A percentile compares a stretch with the other conserved stretches of the same genome.
These are phyloP conservation scores for Dictyophora rubrovolvata DNA, from an alignment of 768 basidiomycete species.

Conservation along the genomic window DNA sequence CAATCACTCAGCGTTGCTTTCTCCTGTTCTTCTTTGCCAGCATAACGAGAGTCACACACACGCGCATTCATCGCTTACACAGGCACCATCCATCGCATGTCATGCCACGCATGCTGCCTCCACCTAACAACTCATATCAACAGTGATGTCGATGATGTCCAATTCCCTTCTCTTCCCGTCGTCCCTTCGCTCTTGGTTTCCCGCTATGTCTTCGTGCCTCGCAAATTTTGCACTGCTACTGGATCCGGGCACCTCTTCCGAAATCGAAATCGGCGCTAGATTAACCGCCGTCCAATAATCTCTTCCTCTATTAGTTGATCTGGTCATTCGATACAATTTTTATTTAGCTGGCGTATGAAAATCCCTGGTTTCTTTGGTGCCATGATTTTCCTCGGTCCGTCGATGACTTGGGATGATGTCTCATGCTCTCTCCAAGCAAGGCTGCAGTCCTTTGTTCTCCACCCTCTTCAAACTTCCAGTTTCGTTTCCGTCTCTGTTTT, in stretches of 20 bases:
- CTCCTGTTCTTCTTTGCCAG: too few species aligned
- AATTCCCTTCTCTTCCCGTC: not conserved
- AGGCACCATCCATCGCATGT: too few species aligned
- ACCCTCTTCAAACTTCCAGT: too few species aligned
- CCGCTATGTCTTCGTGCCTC: not conserved
- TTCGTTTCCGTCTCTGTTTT: too few species aligned
- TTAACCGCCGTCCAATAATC: not conserved
- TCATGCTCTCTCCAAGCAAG: too few species aligned
- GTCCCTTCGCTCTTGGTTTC: not conserved
- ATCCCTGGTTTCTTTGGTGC: not conserved
- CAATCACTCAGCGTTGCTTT: too few species aligned
- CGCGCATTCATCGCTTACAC: too few species aligned
- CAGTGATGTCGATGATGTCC: not conserved
- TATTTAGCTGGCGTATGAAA: not conserved
- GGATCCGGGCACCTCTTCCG: not conserved
- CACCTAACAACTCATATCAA: not conserved
- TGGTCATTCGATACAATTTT: not conserved
- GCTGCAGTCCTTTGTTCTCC: too few species aligned
- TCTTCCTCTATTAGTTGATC: not conserved
- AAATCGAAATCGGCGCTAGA: not conserved
- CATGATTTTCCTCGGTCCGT: too few species aligned
- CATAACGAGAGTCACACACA: too few species aligned
- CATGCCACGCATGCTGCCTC: not conserved
- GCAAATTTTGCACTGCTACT: not conserved
- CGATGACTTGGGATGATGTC: too few species aligned